Evolutionary conservation across 768 basidiomycete genomes (phyloP), one percentile per base, ranked within the genome.

Genomic region (Boletus rubropictus): DNA sequence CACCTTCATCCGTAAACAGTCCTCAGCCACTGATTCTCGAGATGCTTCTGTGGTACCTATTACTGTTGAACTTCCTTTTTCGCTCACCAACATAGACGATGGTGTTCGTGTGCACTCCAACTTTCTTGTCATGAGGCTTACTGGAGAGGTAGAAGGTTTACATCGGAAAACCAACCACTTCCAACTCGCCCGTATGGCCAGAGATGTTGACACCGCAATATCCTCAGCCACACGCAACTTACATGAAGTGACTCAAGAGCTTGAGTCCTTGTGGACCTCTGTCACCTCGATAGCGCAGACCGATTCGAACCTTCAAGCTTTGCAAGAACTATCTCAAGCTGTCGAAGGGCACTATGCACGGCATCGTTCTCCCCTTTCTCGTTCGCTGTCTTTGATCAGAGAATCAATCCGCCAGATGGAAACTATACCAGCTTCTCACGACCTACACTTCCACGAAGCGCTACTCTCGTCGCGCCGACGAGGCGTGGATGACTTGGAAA

Each of bases 81-180:
- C 85, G 47, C 67, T 81, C 28, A 52, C 72, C 31, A 65, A 68
- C 33, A 68, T 92, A 31, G 84, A 94, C 59, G 75, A 78, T 34
- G 68, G 71, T 44, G 82, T 89, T 48, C 82, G 89, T 25, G 61
- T 75, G 11, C 82, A 88, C 60, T 76, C 77, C 37, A 89, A 91
- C 61, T 65, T 77, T n/a, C 80, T 79, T 55, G 69, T 80, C 40
- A 79, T 89, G 69, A 69, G 76, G 48, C 72, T 89, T 14, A 71
- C 71, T 4, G 80, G 79, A n/a, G 71, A 67, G 24, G 48, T 81
- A 29, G 78, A 81, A 44, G 61, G 58, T 9, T 62, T 89, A 27
- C 62, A 72, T 17, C 72, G 74, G 45, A 72, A 76, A 35, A 67
- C 69, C 12, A 64, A 69, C 25, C 75, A 77, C 51, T 65, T 85